Evolutionary conservation across 352 stramenopile species (phyloP).

Genomic region (Phytopythium montanum): DNA sequence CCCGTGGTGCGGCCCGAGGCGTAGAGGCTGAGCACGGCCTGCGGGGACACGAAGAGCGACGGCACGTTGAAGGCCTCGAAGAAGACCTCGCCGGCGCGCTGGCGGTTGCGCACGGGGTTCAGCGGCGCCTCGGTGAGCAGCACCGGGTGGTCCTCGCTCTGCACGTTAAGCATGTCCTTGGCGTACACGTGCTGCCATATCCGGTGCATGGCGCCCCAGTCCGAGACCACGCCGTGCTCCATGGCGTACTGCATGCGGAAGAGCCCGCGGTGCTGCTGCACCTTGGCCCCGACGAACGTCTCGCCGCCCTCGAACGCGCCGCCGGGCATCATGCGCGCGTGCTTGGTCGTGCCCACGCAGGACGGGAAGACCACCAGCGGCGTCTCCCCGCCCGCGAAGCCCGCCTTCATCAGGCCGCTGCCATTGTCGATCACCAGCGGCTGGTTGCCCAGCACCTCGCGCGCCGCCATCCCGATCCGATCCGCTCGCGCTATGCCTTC

Average conservation of each 20-base stretch:
- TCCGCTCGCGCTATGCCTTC: neutral
- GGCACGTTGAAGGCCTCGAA: conserved; percentile 87
- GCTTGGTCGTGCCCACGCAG: conserved; percentile 70
- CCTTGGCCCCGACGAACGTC: conserved; percentile 72
- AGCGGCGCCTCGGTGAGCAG: conserved; percentile 80
- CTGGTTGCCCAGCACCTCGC: conserved; percentile 75
- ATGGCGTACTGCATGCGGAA: conserved; percentile 86
- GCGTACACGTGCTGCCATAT: conserved; percentile 90
- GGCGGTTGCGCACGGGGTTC: conserved; percentile 72
- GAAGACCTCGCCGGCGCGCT: conserved; percentile 79
- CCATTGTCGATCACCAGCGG: conserved; percentile 87
- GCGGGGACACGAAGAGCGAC: conserved; percentile 83
- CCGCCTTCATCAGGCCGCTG: conserved; percentile 79
- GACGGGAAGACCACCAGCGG: conserved; percentile 77
- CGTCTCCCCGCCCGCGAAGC: conserved; percentile 75
- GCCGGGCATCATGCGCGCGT: conserved; percentile 81
- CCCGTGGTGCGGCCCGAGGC: conserved; percentile 85
- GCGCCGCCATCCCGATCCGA: conserved; percentile 24
- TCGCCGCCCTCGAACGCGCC: conserved; percentile 76
- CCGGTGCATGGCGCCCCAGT: conserved; percentile 87
- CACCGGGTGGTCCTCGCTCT: conserved; percentile 83
- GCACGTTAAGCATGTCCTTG: conserved; percentile 86
- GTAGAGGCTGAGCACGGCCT: conserved; percentile 87
- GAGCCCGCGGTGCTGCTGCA: conserved; percentile 76
- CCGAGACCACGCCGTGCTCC: conserved; percentile 81